Evolutionary conservation across 805 yeast genomes (phyloP).

Genomic region (Yarrowia sp.): DNA sequence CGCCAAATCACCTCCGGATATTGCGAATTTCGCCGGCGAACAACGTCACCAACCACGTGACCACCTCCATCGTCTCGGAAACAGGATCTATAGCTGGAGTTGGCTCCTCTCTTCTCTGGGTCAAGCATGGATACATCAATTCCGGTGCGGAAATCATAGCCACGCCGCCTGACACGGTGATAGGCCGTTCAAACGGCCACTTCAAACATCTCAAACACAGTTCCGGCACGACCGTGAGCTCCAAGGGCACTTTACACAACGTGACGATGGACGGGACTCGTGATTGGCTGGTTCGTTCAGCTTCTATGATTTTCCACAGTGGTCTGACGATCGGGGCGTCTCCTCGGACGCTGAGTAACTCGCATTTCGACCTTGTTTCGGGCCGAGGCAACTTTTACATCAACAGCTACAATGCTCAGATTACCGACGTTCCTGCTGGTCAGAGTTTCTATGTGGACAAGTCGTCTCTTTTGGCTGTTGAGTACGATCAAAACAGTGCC

Average conservation of each 20-base stretch:
- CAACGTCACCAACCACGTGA: background rate
- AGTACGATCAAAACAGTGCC: conserved; percentile 5
- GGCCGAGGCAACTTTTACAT: conserved; percentile 21
- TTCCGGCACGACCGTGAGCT: background rate
- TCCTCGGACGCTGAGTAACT: background rate
- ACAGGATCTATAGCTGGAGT: conserved; percentile 12
- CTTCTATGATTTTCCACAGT: background rate
- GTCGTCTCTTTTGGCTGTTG: background rate
- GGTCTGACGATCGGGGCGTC: background rate
- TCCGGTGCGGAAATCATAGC: background rate
- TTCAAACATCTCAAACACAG: background rate
- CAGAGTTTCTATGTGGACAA: conserved; percentile 8
- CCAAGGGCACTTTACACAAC: conserved; percentile 1
- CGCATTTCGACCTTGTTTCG: background rate
- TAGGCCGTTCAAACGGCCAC: background rate
- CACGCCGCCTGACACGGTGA: background rate
- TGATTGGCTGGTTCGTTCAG: conserved; percentile 17
- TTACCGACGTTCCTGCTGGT: conserved; percentile 4
- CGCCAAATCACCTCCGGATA: too few species aligned
- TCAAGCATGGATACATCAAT: background rate
- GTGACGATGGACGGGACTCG: conserved; percentile 19
- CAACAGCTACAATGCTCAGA: conserved; percentile 12
- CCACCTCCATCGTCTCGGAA: background rate
- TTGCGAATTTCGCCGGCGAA: conserved; percentile 11
- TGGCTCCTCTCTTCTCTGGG: conserved; percentile 7